Evolutionary conservation across 2,329 filamentous ascomycete genomes (phyloP).

Genomic region (Botrytis cinerea): DNA sequence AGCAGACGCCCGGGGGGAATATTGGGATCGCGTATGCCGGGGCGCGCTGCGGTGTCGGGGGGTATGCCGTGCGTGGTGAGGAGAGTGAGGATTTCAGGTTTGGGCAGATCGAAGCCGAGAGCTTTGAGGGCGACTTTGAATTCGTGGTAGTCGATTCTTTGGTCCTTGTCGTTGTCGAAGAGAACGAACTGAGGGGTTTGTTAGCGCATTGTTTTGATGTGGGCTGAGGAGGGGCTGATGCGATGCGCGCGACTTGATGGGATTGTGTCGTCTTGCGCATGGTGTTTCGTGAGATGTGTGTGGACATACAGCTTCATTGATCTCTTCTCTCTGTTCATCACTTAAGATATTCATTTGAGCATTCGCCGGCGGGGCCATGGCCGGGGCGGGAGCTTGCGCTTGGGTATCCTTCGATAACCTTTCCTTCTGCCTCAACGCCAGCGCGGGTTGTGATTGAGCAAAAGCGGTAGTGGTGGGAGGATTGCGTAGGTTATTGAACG

Average conservation of each 20-base stretch:
- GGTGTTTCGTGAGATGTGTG: too few relatives aligned
- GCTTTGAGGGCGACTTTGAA: conserved; percentile 96
- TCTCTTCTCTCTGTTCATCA: conserved; percentile 90
- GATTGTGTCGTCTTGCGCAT: neutral
- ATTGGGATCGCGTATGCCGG: conserved; percentile 55
- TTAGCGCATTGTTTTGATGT: conserved; percentile 18
- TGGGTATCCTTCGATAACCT: conserved; percentile 32
- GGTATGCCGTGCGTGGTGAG: conserved; percentile 77
- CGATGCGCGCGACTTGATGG: neutral
- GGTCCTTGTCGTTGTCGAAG: conserved; percentile 96
- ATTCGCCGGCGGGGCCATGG: conserved; percentile 25
- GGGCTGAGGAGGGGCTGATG: neutral
- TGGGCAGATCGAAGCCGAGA: conserved; percentile 88
- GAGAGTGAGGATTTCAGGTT: conserved; percentile 78
- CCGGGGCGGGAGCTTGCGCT: conserved; percentile 22
- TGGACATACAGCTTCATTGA: conserved; percentile 80
- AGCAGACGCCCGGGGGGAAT: conserved; percentile 59
- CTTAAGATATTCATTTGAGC: conserved; percentile 53
- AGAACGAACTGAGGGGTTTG: conserved; percentile 69
- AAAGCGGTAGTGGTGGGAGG: conserved; percentile 34
- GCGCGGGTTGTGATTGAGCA: conserved; percentile 42
- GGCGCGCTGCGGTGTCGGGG: conserved; percentile 45
- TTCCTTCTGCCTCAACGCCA: conserved; percentile 39
- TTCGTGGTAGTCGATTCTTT: conserved; percentile 95
- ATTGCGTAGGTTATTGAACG: conserved; percentile 43